Base-by-base conservation (phyloP, 129 eudicot genomes). In the Chrysanthemum makinoi region DNA sequence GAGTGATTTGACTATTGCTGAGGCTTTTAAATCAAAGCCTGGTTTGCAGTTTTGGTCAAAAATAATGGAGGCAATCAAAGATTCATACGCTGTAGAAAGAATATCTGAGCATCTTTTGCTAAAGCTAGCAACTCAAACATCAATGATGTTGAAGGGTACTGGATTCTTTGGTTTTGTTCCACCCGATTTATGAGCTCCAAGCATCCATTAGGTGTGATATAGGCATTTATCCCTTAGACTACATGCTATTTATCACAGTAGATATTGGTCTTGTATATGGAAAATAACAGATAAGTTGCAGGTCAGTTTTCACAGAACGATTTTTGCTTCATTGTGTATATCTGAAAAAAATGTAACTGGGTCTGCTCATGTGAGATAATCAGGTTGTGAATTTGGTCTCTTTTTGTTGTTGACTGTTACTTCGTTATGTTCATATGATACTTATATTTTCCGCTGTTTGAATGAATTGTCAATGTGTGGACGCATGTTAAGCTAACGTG, bases 141-240 rank as follows among this genome's bases (percentile, higher is more conserved):
- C 11, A 87, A 70, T 63, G 88, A 87, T 46, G 72, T 72, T 66
- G 98, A 94, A 82, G 97, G 87, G 65, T 89, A 94, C 83, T 94
- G 98, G 98, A 80, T 84, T 80, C 68, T 94, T 47, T 87, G 93
- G 97, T 77, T 89, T 79, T 89, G 69, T 94, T 85, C 80, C 87
- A 91, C 65, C 90, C 64, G 49, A 69, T 79, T 56, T 78, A 39
- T 65, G 80, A 85, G 69, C 72, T 63, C 50, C 96, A 94, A 77
- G 13, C 83, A 24, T 78, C 93, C 56, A 24, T 88, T 60, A 89
- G 98, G 98, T 87, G 66, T 61, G 75, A 75, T 70, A 12, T 30
- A 65, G 44, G 18, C 16, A n/a, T 46, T 18, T 58, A 48, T 15
- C n/a, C 22, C 28, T 18, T 58, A 16, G 58, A 39, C 48, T 18